These are phyloP conservation scores for Ceratobasidium sp. DNA, from an alignment of 1,284 basidiomycete species.

Conservation along the genomic window DNA sequence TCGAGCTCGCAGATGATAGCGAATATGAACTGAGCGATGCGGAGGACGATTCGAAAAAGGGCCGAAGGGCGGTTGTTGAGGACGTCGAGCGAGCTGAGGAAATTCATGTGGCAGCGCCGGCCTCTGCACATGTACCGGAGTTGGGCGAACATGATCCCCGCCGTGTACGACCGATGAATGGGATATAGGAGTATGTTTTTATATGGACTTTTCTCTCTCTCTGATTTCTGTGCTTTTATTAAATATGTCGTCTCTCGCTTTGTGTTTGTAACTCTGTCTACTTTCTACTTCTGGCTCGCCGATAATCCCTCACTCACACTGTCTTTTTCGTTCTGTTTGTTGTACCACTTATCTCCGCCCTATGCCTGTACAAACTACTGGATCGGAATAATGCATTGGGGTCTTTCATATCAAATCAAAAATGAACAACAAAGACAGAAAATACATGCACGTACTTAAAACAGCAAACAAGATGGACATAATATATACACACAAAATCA, in stretches of 20 bases:
- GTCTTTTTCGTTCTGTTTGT: background rate
- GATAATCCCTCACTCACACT: background rate
- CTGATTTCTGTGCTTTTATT: slow-evolving; percentile 6
- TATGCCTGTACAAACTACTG: background rate
- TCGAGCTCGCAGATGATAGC: slow-evolving; percentile 28
- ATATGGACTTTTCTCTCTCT: slow-evolving; percentile 1
- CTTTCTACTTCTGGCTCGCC: too few relatives aligned
- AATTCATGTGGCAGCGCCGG: slow-evolving; percentile 7
- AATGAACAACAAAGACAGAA: too few relatives aligned
- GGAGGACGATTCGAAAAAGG: slow-evolving; percentile 14
- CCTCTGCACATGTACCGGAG: background rate
- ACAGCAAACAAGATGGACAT: background rate
- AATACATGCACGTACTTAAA: slow-evolving; percentile 28
- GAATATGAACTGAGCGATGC: slow-evolving; percentile 23
- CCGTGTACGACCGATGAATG: background rate
- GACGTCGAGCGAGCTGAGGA: slow-evolving; percentile 20
- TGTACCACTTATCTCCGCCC: background rate
- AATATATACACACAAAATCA: slow-evolving; percentile 6
- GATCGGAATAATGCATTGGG: slow-evolving; percentile 29
- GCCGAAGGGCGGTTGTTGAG: background rate
- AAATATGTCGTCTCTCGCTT: background rate
- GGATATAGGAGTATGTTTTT: background rate
- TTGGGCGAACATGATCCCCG: background rate
- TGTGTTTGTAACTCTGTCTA: background rate
- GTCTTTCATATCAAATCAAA: too few relatives aligned